Base-by-base conservation (phyloP, 768 basidiomycete genomes). In the Auricularia sp. region DNA sequence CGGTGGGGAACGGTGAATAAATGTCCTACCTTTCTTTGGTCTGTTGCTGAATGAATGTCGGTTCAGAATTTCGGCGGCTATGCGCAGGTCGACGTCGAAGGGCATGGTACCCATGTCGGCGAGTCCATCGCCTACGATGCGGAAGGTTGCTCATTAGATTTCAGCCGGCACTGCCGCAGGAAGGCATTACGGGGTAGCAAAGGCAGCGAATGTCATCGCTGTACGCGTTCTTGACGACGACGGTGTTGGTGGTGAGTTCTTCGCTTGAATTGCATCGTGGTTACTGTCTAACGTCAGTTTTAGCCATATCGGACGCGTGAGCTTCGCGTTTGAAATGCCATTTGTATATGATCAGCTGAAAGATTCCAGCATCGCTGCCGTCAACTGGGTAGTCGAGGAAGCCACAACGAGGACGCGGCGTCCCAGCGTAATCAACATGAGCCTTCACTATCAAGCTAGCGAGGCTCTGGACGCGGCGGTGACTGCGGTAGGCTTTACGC, bases 201-300 rank as follows among this genome's bases (percentile, higher is more conserved):
- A 70, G 66, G 61, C 63, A 61, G 67, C 66, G n/a, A 61, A 68
- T 58, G 59, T 70, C 14, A 66, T 70, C 39, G 65, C 69, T n/a
- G 69, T 70, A 62, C 68, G 68, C 58, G 66, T 70, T 21, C 61
- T 68, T 21, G 66, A 66, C n/a, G 63, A 62, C 18, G 64, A 67
- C 29, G 67, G 69, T 12, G 44, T 36, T 6, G 34, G 42, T 11
- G 29, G 18, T 54, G 2, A 3, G 14, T 8, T 62, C 42, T 14
- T 29, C 29, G 29, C 29, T 29, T 29, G 29, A n/a, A n/a, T 29
- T 29, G 29, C 29, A 29, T 29, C 0, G 29, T 29, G 29, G 29
- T 2, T 29, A 2, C 29, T 29, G 2, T 29, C 29, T 29, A 29
- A 39, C 39, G 23, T 14, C 10, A 11, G 1, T n/a, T 23, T 3